Conservation (phyloP, 305 asterid species). For the Nicotiana rustica region DNA sequence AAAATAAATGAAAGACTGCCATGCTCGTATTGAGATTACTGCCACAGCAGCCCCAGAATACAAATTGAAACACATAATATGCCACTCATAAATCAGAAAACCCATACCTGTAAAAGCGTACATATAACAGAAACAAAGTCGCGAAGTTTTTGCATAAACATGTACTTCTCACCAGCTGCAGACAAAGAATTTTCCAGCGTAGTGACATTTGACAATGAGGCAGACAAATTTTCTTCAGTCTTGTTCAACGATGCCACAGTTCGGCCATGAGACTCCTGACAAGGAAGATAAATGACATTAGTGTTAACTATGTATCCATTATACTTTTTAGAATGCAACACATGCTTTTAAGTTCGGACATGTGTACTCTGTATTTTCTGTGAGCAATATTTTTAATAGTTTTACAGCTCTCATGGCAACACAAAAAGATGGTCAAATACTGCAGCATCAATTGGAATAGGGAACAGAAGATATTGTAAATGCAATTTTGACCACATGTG, state of each 20-base stretch:
- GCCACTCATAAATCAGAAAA: slow-evolving; percentile 48
- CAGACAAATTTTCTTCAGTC: slow-evolving; percentile 77
- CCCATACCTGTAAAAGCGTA: slow-evolving; percentile 90
- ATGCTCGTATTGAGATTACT: background rate
- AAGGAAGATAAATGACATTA: slow-evolving; percentile 38
- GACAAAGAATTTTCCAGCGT: slow-evolving; percentile 73
- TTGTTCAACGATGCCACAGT: slow-evolving; percentile 62
- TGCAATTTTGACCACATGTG: slow-evolving; percentile 5
- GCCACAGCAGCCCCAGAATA: slow-evolving; percentile 31
- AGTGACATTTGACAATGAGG: slow-evolving; percentile 73
- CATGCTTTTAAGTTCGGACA: background rate
- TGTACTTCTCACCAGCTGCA: slow-evolving; percentile 94
- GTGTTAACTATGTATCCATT: background rate
- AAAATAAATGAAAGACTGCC: background rate
- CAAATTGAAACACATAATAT: slow-evolving; percentile 27
- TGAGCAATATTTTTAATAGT: background rate
- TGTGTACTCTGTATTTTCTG: background rate
- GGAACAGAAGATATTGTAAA: background rate
- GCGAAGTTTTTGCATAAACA: slow-evolving; percentile 98
- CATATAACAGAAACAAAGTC: slow-evolving; percentile 92
- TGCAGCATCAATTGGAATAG: background rate
- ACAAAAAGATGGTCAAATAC: background rate
- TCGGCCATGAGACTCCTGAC: slow-evolving; percentile 78
- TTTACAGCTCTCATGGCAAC: background rate
- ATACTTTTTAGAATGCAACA: slow-evolving; percentile 4